Conservation (phyloP, 441 rosid genomes). For the Viola pubescens region DNA sequence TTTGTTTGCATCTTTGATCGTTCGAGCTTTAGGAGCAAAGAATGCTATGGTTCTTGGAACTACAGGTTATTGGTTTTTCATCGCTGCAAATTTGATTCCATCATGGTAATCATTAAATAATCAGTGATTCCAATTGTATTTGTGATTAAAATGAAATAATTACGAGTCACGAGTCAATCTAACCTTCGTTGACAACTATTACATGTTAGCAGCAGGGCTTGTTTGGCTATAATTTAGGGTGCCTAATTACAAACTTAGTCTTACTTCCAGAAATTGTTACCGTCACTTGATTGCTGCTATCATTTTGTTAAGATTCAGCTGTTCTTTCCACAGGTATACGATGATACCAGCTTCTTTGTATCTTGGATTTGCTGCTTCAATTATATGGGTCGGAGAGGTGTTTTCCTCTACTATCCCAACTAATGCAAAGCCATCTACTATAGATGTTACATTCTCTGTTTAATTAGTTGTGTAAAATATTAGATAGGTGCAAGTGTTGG, state of each 20-base stretch:
- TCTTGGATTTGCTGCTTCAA: slow-evolving; percentile 85
- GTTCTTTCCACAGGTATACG: slow-evolving; percentile 48
- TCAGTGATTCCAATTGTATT: background rate
- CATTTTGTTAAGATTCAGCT: slow-evolving; percentile 2
- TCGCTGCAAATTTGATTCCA: slow-evolving; percentile 80
- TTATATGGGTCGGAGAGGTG: slow-evolving; percentile 97
- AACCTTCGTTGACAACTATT: too few relatives aligned
- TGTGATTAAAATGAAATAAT: too few relatives aligned
- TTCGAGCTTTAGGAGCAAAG: slow-evolving; percentile 72
- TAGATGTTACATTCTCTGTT: too few relatives aligned
- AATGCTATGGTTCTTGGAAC: slow-evolving; percentile 79
- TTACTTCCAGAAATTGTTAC: too few relatives aligned
- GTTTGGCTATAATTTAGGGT: too few relatives aligned
- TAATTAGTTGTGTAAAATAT: too few relatives aligned
- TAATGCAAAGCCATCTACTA: too few relatives aligned
- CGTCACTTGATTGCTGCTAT: background rate
- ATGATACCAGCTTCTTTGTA: slow-evolving; percentile 84
- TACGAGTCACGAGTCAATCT: too few relatives aligned
- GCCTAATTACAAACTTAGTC: too few relatives aligned
- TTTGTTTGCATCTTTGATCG: slow-evolving; percentile 67
- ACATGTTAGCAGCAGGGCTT: too few relatives aligned
- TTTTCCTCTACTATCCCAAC: background rate
- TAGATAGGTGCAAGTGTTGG: too few relatives aligned
- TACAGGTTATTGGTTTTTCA: slow-evolving; percentile 81
- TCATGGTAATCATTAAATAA: slow-evolving; percentile 41